Evolutionary conservation across 2,329 filamentous ascomycete species (phyloP).

Genomic region (Pseudocercospora crystallina): DNA sequence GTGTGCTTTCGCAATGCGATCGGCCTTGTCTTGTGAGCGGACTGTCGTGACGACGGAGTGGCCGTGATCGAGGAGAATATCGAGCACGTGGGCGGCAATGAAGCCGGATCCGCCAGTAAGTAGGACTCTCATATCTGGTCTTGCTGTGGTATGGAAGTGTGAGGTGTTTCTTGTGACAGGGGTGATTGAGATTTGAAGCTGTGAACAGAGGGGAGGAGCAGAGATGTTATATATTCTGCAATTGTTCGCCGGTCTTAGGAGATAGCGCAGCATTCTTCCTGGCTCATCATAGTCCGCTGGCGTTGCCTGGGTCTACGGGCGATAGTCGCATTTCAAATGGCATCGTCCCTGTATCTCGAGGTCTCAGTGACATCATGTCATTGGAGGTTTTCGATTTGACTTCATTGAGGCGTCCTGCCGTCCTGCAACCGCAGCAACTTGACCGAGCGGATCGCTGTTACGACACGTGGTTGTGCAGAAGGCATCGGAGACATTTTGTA

Average conservation of each 20-base stretch:
- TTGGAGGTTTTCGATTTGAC: too few relatives aligned
- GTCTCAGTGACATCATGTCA: too few relatives aligned
- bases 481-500: too few relatives aligned
- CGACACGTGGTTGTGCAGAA: too few relatives aligned
- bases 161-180: not conserved
- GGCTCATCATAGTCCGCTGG: not conserved
- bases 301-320: too few relatives aligned
- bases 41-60: slow-evolving; percentile 65
- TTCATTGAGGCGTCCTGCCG: too few relatives aligned
- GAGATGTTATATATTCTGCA: not conserved
- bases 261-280: slow-evolving; percentile 11
- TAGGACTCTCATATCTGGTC: slow-evolving; percentile 29
- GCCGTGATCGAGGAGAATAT: slow-evolving; percentile 55
- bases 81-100: slow-evolving; percentile 65
- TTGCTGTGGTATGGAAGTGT: slow-evolving; percentile 5
- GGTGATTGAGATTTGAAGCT: not conserved
- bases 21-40: slow-evolving; percentile 60
- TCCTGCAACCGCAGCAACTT: too few relatives aligned
- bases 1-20: slow-evolving; percentile 59
- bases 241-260: slow-evolving; percentile 8
- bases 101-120: slow-evolving; percentile 59
- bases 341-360: too few relatives aligned
- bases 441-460: too few relatives aligned
- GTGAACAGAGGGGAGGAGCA: not conserved
- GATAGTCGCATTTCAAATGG: too few relatives aligned